Evolutionary conservation across 2,329 filamentous ascomycete genomes (phyloP), one percentile per base, ranked within the genome.

Genomic region (Tympanopsis confertula): DNA sequence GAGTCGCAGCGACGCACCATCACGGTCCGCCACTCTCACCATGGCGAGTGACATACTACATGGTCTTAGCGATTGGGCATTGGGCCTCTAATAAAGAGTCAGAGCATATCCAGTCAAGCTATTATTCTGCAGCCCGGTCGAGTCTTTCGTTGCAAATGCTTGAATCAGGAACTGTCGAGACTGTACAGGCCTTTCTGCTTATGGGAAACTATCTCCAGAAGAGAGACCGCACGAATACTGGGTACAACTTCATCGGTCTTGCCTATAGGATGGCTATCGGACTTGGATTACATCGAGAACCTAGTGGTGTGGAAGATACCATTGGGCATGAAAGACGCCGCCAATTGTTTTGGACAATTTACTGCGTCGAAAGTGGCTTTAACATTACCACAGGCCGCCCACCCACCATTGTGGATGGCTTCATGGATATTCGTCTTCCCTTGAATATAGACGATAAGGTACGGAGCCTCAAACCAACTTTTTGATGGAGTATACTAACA

Each of bases 191-290:
- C 0, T 50, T 69, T n/a, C 51, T 55, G 1, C 49, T 69, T 3
- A 55, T 58, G 37, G 60, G 59, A 0, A 69, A 69, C 35, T 70
- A 70, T 45, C 53, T 68, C 3, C 68, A 71, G 40, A 70, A 70
- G 44, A 54, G 61, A 19, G 62, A 71, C 39, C 55, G 65, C 13
- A 66, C 66, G 3, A 71, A 71, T 43, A 68, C 66, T 0, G 65
- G 65, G 1, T 70, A 69, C 47, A 70, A 68, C 43, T 66, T 66
- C 37, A 56, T 68, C n/a, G 68, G 67, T 0, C 55, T 70, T 14
- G 67, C 68, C 0, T 57, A 62, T 14, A 53, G 67, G 18, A 66
- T 71, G 58, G 67, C 66, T 0, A 55, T 71, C 30, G 64, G 66
- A 0, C 45, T 71, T 5, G 68, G 68, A 0, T 51, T 72, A 2